These are phyloP conservation scores for Pyrus communis DNA, from an alignment of 306 rosid genomes.

Conservation along the genomic window DNA sequence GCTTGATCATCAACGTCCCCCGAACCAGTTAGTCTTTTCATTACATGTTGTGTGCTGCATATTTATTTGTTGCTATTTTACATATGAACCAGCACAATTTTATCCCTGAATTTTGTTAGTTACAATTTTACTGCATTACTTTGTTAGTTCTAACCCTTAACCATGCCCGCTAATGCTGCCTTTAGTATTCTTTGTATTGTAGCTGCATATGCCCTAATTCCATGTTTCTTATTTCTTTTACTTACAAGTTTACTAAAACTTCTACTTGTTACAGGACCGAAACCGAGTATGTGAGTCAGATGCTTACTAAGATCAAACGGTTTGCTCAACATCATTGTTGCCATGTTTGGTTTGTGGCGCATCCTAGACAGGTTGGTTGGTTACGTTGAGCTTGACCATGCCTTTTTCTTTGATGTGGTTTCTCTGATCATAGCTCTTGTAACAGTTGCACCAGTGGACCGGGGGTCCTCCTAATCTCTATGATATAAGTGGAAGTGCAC, in stretches of 20 bases:
- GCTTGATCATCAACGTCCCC: conserved; percentile 91
- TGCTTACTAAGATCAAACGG: conserved; percentile 84
- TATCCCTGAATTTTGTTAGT: background rate
- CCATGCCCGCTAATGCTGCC: too few species aligned
- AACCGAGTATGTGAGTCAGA: conserved; percentile 93
- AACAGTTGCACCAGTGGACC: conserved; percentile 69
- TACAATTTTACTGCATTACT: background rate
- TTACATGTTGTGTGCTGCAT: background rate
- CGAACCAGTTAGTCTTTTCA: conserved; percentile 61
- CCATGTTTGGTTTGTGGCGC: conserved; percentile 99
- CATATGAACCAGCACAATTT: background rate
- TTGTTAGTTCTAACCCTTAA: background rate
- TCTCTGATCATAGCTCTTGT: conserved; percentile 18
- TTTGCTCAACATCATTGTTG: conserved; percentile 92
- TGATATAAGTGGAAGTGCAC: conserved; percentile 95
- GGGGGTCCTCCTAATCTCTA: conserved; percentile 85
- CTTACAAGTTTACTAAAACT: background rate
- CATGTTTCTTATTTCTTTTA: background rate
- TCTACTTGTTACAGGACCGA: conserved; percentile 53
- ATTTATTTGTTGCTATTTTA: background rate
- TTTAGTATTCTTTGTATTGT: too few species aligned
- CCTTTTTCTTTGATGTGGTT: background rate
- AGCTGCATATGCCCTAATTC: background rate
- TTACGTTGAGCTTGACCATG: background rate
- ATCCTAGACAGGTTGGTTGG: conserved; percentile 95